Evolutionary conservation across 768 basidiomycete genomes (phyloP), one percentile per base, ranked within the genome.

Genomic region (Saitozyma podzolica): DNA sequence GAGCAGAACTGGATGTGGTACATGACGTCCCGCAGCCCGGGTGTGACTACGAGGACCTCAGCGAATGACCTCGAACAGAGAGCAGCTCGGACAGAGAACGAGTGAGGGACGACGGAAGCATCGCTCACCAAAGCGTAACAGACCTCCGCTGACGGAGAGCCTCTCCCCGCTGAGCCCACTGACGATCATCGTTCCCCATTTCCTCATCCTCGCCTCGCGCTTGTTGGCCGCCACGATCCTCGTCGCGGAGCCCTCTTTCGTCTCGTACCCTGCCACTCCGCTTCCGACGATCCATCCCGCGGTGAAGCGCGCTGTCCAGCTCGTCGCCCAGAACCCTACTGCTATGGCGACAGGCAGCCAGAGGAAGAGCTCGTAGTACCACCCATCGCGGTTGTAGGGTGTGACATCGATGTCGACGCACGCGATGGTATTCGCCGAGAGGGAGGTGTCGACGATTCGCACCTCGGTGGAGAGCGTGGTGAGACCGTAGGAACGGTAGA

Each of bases 101-200:
- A 29, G 29, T 29, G 29, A 29, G 61, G 53, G 54, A 42, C 41
- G 40, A 39, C 64, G n/a, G 29, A 41, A 17, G 40, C 17, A 54
- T 19, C 40, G 76, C 90, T 74, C 76, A 92, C 92, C 88, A 74
- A 93, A 98, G 56, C 94, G 83, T 81, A 96, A 84, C 56, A 98
- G 82, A 0, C 91, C 91, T 14, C 91, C 91, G 17, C 88, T 89
- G 29, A 87, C 85, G 4, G 91, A 87, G 43, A 98, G 83, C 43
- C 90, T 85, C 77, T 94, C 92, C 6, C 95, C 96, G 59, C 92
- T 93, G 68, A 95, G 86, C 0, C 93, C 92, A 80, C 93, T 94
- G 17, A 92, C 90, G 47, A 95, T 81, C 70, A 97, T 88, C 69
- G 91, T 91, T 7, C 93, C 87, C 79, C 89, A 89, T 73, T 93